phyloP scores from a whole-genome alignment of 345 rosid genomes.

The Hibiscus syriacus region DNA sequence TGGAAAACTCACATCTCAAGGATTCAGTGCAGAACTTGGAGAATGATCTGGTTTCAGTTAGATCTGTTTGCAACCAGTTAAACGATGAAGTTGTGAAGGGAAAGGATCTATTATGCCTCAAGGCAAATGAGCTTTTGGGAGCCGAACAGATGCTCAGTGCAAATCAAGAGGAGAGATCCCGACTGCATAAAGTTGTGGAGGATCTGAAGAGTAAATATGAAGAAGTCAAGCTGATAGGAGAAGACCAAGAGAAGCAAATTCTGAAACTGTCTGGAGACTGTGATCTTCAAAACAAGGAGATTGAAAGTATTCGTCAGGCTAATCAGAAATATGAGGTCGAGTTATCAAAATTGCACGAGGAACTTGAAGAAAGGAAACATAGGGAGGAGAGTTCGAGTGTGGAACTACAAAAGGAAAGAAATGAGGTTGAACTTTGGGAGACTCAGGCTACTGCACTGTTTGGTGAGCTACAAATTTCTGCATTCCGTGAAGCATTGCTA shows the following conservation, averaged over 20 bases:
- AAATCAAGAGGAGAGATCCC: slow-evolving; percentile 32
- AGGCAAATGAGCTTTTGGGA: slow-evolving; percentile 36
- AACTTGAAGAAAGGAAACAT: slow-evolving; percentile 36
- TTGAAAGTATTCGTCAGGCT: slow-evolving; percentile 24
- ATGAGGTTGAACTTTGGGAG: slow-evolving; percentile 21
- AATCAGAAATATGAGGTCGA: slow-evolving; percentile 42
- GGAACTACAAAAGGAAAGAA: slow-evolving; percentile 39
- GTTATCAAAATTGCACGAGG: slow-evolving; percentile 30
- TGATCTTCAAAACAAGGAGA: slow-evolving; percentile 43
- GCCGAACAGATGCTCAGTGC: slow-evolving; percentile 32
- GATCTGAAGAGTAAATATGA: slow-evolving; percentile 51
- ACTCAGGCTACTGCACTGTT: slow-evolving; percentile 32
- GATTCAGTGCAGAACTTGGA: slow-evolving; percentile 28
- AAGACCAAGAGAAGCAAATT: slow-evolving; percentile 43
- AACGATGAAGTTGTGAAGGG: slow-evolving; percentile 36
- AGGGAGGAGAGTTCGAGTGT: slow-evolving; percentile 42
- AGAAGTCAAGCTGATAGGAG: slow-evolving; percentile 36
- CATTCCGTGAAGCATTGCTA: slow-evolving; percentile 44
- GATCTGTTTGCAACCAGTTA: slow-evolving; percentile 34
- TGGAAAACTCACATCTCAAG: slow-evolving; percentile 31
- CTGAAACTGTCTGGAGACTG: slow-evolving; percentile 42
- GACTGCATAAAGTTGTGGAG: slow-evolving; percentile 36
- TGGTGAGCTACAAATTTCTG: slow-evolving; percentile 45
- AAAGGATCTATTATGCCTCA: slow-evolving; percentile 34
- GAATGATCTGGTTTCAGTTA: slow-evolving; percentile 32